Base-by-base conservation (phyloP, 768 basidiomycete genomes). In the Boletus rufocinnamomeus region DNA sequence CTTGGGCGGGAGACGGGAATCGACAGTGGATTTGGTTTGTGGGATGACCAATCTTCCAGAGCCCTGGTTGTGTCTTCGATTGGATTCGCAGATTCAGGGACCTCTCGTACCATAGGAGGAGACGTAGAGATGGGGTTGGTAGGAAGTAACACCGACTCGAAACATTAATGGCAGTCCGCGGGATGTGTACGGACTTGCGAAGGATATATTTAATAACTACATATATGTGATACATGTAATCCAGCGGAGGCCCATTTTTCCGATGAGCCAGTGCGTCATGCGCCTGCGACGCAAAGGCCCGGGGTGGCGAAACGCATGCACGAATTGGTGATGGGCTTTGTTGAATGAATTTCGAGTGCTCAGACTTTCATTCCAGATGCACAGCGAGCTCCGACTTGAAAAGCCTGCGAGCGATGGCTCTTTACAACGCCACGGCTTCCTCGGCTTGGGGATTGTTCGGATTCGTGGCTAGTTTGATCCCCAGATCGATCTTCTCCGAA, bases 21-120 rank as follows among this genome's bases (percentile, higher is more conserved):
- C 30, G 65, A 66, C 23, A 30, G 37, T 25, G 65, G 62, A 17
- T 66, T 66, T 27, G 66, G 65, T 1, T 19, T 65, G 1, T 17
- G 16, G 37, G 1, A 8, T 17, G 37, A 38, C 7, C 37, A 38
- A 16, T 4, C 49, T 38, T 37, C 50, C 25, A 17, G 10, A 21
- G 8, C 21, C 23, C 30, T 9, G 13, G 0, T 3, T 2, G 2
- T 9, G 30, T 34, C 43, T 16, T 30, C 52, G 38, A 14, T 43
- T 19, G 47, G 25, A 10, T 54, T 58, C 19, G 19, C 32, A 16
- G 13, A 28, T 11, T 27, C 17, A 13, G 21, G 0, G 11, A 2
- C 11, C 16, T 0, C 3, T 4, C 43, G 7, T 8, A 6, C 16
- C 43, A 6, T 32, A 10, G 54, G 28, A 25, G 45, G 35, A 28